phyloP scores from a whole-genome alignment of 768 basidiomycete species.

The Russula sp. region DNA sequence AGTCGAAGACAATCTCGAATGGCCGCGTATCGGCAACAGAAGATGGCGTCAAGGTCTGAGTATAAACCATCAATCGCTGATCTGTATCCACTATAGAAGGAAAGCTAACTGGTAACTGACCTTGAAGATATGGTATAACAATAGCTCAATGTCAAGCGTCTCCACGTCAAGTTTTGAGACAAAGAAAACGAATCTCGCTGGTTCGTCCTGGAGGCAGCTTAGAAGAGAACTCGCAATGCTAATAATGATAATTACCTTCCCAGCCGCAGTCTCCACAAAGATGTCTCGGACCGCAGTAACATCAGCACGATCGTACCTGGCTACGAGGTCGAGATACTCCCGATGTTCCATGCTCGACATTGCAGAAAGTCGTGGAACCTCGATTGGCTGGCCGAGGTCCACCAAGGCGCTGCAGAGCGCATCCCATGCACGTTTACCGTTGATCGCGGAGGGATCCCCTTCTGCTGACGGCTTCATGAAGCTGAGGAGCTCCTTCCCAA shows the following conservation, averaged over 20 bases:
- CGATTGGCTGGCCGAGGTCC: slow-evolving; percentile 64
- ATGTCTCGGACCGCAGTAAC: slow-evolving; percentile 57
- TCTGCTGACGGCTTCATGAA: slow-evolving; percentile 53
- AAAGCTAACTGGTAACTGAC: slow-evolving; percentile 30
- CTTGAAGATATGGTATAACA: slow-evolving; percentile 75
- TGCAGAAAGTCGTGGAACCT: slow-evolving; percentile 54
- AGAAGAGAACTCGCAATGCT: neutral
- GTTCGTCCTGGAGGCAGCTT: slow-evolving; percentile 30
- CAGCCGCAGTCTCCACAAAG: slow-evolving; percentile 50
- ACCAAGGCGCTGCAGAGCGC: slow-evolving; percentile 70
- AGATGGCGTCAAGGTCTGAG: slow-evolving; percentile 45
- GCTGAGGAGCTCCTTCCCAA: slow-evolving; percentile 80
- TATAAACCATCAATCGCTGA: neutral
- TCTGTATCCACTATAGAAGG: neutral
- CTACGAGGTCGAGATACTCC: slow-evolving; percentile 63
- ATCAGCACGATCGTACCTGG: slow-evolving; percentile 50
- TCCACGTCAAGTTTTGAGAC: slow-evolving; percentile 72
- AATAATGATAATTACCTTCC: slow-evolving; percentile 33
- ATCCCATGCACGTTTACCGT: slow-evolving; percentile 81
- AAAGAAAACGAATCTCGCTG: slow-evolving; percentile 52
- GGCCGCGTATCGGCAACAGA: slow-evolving; percentile 38
- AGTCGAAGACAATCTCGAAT: slow-evolving; percentile 76
- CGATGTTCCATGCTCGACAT: slow-evolving; percentile 44
- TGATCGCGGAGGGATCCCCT: slow-evolving; percentile 44
- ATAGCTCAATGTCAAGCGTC: slow-evolving; percentile 65